phyloP scores from a whole-genome alignment of 495 filamentous ascomycete species.

The Lasiosphaeris hirsuta region DNA sequence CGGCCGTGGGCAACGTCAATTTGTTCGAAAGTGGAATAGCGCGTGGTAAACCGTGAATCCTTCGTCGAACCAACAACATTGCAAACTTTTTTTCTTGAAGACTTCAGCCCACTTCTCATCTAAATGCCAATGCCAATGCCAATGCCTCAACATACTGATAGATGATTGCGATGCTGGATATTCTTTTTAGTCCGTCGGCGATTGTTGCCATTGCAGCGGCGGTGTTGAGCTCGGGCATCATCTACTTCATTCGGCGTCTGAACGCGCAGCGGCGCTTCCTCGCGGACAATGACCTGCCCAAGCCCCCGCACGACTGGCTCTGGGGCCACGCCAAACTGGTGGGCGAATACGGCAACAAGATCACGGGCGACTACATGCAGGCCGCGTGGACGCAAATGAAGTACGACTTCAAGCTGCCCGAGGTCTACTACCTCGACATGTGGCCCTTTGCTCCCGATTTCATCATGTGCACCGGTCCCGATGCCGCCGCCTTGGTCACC shows the following conservation, averaged over 20 bases:
- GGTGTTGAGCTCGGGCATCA: background rate
- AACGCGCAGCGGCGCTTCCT: background rate
- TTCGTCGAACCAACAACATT: too few species aligned
- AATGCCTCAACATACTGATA: too few species aligned
- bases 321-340: conserved; percentile 9
- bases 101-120: too few species aligned
- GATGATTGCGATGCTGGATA: too few species aligned
- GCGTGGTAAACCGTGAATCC: too few species aligned
- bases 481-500: conserved; percentile 15
- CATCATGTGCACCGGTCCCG: conserved; percentile 19
- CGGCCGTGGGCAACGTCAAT: too few species aligned
- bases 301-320: conserved; percentile 9
- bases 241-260: conserved; percentile 1
- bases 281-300: background rate
- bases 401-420: conserved; percentile 16
- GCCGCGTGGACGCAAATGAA: conserved; percentile 7
- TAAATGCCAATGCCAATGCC: too few species aligned
- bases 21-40: too few species aligned
- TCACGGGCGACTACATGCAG: conserved; percentile 11
- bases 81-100: too few species aligned
- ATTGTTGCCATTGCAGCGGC: background rate
- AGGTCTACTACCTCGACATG: conserved; percentile 20
- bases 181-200: background rate
- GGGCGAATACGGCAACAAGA: background rate
- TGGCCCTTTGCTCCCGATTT: conserved; percentile 20